Base-by-base conservation (phyloP, 2,329 filamentous ascomycete genomes). In the Fusarium nodosum region DNA sequence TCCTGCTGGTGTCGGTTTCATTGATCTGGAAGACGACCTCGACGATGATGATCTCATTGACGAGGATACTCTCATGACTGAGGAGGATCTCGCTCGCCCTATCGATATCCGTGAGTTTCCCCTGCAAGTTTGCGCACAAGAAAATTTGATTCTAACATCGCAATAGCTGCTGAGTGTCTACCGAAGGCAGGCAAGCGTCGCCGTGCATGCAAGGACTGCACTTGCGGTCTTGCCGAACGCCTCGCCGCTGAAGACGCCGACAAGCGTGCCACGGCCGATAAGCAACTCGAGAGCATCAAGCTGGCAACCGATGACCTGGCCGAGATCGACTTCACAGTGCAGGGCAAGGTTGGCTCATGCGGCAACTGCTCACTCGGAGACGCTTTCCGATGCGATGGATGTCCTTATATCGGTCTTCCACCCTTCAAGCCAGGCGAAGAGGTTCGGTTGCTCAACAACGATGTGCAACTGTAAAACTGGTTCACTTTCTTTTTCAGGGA, bases 361-460 rank as follows among this genome's bases (percentile, higher is more conserved):
- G 93, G 93, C 30, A 97, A 95, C 81, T 98, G 96, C 80, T 91
- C 94, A 30, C 85, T 99, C 18, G 96, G 96, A 52, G 95, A 98
- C 79, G 95, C 96, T 5, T 94, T 94, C 82, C 85, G 91, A 41
- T 93, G 91, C 77, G 89, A 89, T 51, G 88, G 84, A 28, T 88
- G 86, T 75, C 94, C 94, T 2, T 97, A 96, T 77, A 92, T 97
- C 74, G 94, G 94, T 7, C 86, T 99, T 72, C 96, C 96, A 16
- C 92, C 96, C 7, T 99, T 99, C 85, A 97, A 97, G 85, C 94
- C 94, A 5, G 96, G 96, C 18, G 94, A 99, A 84, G 94, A 98
- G 82, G 94, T 98, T 52, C 87, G 90, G 76, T 84, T 99, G 64
- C 78, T 97, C 75, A 95, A 97, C 79, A 93, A 97, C 72, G 89